These are phyloP conservation scores for Leishmania amazonensis DNA, from an alignment of 208 protist species.

Conservation along the genomic window DNA sequence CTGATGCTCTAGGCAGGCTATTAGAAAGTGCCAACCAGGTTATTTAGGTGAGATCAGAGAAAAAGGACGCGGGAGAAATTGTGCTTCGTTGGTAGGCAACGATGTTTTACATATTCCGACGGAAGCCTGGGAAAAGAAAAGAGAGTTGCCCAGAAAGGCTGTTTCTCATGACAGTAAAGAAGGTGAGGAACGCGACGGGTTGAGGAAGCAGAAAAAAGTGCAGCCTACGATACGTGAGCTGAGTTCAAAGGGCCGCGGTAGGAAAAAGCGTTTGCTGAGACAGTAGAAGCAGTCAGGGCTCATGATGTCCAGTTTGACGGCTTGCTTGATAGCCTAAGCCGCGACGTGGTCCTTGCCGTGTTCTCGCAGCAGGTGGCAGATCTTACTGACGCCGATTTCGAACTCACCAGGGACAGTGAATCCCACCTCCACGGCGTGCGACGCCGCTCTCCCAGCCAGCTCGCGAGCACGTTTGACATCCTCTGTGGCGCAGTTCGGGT, in stretches of 20 bases:
- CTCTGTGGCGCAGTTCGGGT: constrained; percentile 54
- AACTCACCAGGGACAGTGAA: constrained; percentile 80
- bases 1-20: not conserved
- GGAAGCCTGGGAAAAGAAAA: not conserved
- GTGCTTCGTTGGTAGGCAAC: not conserved
- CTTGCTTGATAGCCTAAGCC: constrained; percentile 63
- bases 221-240: not conserved
- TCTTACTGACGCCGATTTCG: constrained; percentile 28
- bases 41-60: not conserved
- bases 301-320: constrained; percentile 77
- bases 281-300: constrained; percentile 75
- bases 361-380: constrained; percentile 47
- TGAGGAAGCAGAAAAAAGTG: not conserved
- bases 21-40: not conserved
- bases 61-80: not conserved
- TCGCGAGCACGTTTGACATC: constrained; percentile 38
- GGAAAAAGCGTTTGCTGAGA: constrained; percentile 32
- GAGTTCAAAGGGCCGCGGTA: constrained; percentile 21
- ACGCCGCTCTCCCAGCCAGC: constrained; percentile 58
- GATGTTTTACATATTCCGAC: not conserved
- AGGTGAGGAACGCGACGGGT: not conserved
- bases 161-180: not conserved
- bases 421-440: constrained; percentile 48
- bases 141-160: not conserved
- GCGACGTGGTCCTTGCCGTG: constrained; percentile 49